These are phyloP conservation scores for Periconia sp. DNA, from an alignment of 2,329 filamentous ascomycete species.

Conservation along the genomic window DNA sequence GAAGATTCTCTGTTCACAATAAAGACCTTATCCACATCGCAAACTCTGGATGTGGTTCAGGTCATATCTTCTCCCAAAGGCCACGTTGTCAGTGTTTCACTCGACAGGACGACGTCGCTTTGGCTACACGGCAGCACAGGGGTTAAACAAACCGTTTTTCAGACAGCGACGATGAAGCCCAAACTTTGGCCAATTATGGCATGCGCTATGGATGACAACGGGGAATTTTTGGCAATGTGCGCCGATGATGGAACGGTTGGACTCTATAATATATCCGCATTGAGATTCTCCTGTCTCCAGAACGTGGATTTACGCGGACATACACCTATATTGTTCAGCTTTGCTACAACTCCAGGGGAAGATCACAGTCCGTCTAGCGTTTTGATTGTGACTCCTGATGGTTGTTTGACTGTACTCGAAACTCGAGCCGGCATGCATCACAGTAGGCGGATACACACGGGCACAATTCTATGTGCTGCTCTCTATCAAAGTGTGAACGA, in stretches of 20 bases:
- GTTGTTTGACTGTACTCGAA: constrained; percentile 62
- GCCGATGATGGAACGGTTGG: constrained; percentile 60
- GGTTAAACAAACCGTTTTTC: constrained; percentile 32
- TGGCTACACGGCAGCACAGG: constrained; percentile 51
- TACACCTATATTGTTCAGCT: constrained; percentile 65
- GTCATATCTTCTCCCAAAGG: constrained; percentile 65
- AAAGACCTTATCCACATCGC: constrained; percentile 62
- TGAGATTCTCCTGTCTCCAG: constrained; percentile 57
- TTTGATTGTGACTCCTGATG: constrained; percentile 65
- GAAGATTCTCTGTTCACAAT: constrained; percentile 60
- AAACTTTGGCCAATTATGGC: constrained; percentile 55
- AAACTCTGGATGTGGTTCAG: constrained; percentile 69
- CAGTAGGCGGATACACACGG: constrained; percentile 30
- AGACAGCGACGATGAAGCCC: constrained; percentile 37
- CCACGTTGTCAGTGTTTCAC: constrained; percentile 67
- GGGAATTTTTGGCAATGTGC: constrained; percentile 67
- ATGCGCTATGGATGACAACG: constrained; percentile 65
- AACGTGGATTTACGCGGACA: constrained; percentile 59
- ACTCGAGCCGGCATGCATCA: constrained; percentile 46
- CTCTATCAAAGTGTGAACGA: constrained; percentile 30
- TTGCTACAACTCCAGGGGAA: constrained; percentile 33
- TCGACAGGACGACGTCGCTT: constrained; percentile 69
- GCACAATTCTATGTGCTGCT: constrained; percentile 28
- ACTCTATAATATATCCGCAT: constrained; percentile 64
- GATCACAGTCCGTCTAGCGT: constrained; percentile 46